Percentiles rank a stretch among this genome's conserved stretches.
phyloP scores from a whole-genome alignment of 2,329 filamentous ascomycete species.

The Seiridium unicorne region DNA sequence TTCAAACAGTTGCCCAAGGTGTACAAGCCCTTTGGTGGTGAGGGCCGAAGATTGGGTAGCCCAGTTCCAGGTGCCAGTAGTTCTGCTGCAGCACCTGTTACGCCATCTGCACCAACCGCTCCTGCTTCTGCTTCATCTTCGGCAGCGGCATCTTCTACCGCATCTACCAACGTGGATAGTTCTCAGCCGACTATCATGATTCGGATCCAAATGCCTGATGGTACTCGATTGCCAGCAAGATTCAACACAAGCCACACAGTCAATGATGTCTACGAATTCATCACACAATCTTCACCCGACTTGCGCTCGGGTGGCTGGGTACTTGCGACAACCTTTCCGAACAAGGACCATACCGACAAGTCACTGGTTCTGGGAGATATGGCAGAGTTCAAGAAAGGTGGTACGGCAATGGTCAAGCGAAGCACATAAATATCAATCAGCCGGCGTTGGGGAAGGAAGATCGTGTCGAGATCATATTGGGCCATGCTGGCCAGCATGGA shows the following conservation, averaged over 20 bases:
- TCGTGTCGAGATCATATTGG: too few species aligned
- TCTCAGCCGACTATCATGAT: slow-evolving; percentile 68
- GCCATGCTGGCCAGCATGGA: too few species aligned
- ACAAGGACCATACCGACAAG: slow-evolving; percentile 75
- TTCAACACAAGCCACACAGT: slow-evolving; percentile 81
- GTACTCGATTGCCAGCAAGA: slow-evolving; percentile 71
- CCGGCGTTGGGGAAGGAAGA: neutral
- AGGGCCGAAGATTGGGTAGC: slow-evolving; percentile 72
- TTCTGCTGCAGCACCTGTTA: slow-evolving; percentile 27
- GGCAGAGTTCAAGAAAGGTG: slow-evolving; percentile 64
- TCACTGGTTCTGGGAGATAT: slow-evolving; percentile 56
- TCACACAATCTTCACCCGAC: slow-evolving; percentile 61
- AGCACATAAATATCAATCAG: slow-evolving; percentile 12
- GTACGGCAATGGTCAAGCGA: slow-evolving; percentile 62
- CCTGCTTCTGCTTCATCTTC: slow-evolving; percentile 21
- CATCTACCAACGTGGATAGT: slow-evolving; percentile 52
- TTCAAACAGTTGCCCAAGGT: slow-evolving; percentile 72
- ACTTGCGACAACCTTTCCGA: slow-evolving; percentile 80
- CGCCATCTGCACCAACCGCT: slow-evolving; percentile 31
- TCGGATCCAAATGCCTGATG: slow-evolving; percentile 76
- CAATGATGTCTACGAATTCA: slow-evolving; percentile 74
- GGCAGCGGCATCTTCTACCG: slow-evolving; percentile 10
- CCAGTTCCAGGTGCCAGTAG: slow-evolving; percentile 63
- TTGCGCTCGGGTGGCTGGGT: slow-evolving; percentile 64
- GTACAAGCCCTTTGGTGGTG: slow-evolving; percentile 73